Conservation (phyloP, 2,329 filamentous ascomycete species). For the Penicillium brasilianum region DNA sequence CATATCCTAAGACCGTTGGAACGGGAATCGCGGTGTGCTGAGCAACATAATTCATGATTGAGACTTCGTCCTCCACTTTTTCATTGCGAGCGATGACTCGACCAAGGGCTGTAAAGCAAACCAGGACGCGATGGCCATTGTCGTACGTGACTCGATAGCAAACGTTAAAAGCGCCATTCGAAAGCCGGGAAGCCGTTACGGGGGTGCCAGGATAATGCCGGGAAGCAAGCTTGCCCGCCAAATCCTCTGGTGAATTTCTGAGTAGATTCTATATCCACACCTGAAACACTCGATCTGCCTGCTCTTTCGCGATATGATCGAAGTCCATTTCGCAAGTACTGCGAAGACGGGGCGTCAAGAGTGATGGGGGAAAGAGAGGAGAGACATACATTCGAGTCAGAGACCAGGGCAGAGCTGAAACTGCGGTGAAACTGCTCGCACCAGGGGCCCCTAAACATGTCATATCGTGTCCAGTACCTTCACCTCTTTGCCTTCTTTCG, state of each 20-base stretch:
- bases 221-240: conserved; percentile 33
- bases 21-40: conserved; percentile 34
- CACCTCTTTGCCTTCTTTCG: too few relatives aligned
- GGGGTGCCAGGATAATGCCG: conserved; percentile 27
- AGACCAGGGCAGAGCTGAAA: too few relatives aligned
- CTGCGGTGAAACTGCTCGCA: too few relatives aligned
- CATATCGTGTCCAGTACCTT: too few relatives aligned
- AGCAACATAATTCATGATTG: conserved; percentile 33
- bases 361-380: too few relatives aligned
- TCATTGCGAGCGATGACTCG: conserved; percentile 33
- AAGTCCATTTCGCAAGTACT: conserved; percentile 28
- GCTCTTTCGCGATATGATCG: conserved; percentile 31
- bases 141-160: conserved; percentile 38
- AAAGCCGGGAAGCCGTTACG: conserved; percentile 26
- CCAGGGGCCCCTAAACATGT: too few relatives aligned
- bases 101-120: conserved; percentile 38
- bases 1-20: conserved; percentile 29
- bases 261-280: conserved; percentile 33
- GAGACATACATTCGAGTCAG: too few relatives aligned
- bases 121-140: conserved; percentile 30
- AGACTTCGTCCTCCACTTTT: conserved; percentile 38
- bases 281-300: conserved; percentile 28
- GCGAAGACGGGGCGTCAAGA: too few relatives aligned
- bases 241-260: conserved; percentile 28
- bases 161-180: conserved; percentile 40